Conservation (phyloP, 768 basidiomycete genomes). For the Suillus ampliporus region DNA sequence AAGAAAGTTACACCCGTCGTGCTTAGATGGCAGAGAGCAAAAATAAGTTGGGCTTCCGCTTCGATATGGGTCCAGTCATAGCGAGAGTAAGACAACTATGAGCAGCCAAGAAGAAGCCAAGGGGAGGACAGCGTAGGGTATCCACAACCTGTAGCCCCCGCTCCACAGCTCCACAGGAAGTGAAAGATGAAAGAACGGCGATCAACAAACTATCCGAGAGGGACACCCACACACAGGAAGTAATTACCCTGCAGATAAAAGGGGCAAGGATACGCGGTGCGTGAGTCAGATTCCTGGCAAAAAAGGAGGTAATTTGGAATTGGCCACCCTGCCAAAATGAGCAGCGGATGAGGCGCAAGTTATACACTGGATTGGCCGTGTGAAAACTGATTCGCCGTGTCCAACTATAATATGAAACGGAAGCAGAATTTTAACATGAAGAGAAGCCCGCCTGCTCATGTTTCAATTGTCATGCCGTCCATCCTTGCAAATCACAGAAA, state of each 20-base stretch:
- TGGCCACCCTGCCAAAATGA: constrained; percentile 1
- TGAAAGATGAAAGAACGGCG: background rate
- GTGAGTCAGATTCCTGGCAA: background rate
- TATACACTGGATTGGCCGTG: constrained; percentile 1
- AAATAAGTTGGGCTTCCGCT: background rate
- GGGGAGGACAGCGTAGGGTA: too few relatives aligned
- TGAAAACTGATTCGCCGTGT: background rate
- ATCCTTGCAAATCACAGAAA: background rate
- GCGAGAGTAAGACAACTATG: constrained; percentile 11
- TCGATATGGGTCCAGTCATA: background rate
- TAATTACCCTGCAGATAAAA: constrained; percentile 2
- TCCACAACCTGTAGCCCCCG: background rate
- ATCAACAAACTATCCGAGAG: constrained; percentile 13
- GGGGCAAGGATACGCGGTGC: background rate
- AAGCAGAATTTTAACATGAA: constrained; percentile 3
- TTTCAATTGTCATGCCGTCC: constrained; percentile 1
- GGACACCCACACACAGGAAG: constrained; percentile 11
- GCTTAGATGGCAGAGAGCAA: background rate
- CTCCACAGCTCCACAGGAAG: constrained; percentile 10
- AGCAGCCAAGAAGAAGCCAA: constrained; percentile 4
- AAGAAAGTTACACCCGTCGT: background rate
- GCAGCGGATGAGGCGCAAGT: background rate
- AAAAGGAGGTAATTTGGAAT: background rate
- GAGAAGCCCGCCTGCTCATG: background rate
- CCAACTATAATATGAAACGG: constrained; percentile 1